Conservation (phyloP, 805 yeast genomes). For the Lipomyces lipofer region DNA sequence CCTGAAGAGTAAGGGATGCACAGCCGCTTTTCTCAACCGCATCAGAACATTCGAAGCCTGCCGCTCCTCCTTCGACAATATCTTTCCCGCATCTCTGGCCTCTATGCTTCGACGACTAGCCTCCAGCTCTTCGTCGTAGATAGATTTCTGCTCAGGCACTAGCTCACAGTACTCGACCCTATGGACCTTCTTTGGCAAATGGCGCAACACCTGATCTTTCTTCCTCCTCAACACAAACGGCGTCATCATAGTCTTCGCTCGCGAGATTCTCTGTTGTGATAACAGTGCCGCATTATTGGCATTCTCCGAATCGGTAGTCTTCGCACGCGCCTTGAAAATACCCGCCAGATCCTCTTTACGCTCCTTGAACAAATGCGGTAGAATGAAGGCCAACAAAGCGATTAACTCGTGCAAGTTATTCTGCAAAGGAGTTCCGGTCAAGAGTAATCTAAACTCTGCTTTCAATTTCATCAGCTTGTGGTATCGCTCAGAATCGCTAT, state of each 20-base stretch:
- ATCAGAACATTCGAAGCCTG: conserved; percentile 72
- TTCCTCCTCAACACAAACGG: conserved; percentile 93
- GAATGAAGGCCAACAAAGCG: conserved; percentile 84
- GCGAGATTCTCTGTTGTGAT: conserved; percentile 85
- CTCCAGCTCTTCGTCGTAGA: conserved; percentile 63
- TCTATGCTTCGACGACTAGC: conserved; percentile 38
- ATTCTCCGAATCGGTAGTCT: conserved; percentile 49
- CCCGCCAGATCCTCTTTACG: conserved; percentile 79
- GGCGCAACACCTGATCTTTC: conserved; percentile 87
- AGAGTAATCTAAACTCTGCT: conserved; percentile 78
- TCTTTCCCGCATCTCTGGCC: conserved; percentile 38
- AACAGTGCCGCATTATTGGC: conserved; percentile 71
- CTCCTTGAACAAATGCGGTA: conserved; percentile 78
- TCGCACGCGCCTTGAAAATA: conserved; percentile 84
- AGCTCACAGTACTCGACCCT: conserved; percentile 65
- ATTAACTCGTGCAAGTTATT: conserved; percentile 88
- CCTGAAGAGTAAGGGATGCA: conserved; percentile 88
- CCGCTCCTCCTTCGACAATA: conserved; percentile 40
- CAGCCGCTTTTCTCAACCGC: conserved; percentile 86
- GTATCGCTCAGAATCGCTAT: conserved; percentile 84
- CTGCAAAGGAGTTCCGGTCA: conserved; percentile 97
- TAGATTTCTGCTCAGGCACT: conserved; percentile 51
- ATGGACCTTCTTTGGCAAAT: conserved; percentile 77
- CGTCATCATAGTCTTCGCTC: conserved; percentile 97
- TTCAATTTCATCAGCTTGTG: conserved; percentile 77